These are phyloP conservation scores for Russula ochroleuca DNA, from an alignment of 768 basidiomycete species.

Conservation along the genomic window DNA sequence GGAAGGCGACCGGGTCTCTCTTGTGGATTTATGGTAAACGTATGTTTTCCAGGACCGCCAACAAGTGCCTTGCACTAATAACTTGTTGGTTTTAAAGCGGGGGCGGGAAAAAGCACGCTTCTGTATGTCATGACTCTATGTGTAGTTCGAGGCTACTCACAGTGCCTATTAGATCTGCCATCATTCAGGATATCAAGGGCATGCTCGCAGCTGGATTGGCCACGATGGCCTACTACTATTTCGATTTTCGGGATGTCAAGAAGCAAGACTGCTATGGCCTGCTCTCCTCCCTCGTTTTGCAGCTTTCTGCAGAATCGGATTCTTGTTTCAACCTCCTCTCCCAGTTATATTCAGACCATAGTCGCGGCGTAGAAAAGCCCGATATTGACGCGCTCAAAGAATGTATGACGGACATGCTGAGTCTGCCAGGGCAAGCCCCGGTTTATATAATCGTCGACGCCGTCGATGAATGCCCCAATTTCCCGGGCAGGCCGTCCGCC, in stretches of 20 bases:
- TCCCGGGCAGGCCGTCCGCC: background rate
- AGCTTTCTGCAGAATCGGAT: background rate
- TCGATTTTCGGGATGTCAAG: background rate
- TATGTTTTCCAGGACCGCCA: too few relatives aligned
- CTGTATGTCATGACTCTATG: too few relatives aligned
- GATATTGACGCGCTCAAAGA: background rate
- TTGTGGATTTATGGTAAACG: too few relatives aligned
- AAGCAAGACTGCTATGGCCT: background rate
- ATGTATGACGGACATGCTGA: background rate
- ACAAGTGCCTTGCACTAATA: too few relatives aligned
- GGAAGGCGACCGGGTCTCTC: too few relatives aligned
- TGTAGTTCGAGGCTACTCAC: too few relatives aligned
- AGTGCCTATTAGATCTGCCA: too few relatives aligned
- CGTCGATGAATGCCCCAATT: background rate
- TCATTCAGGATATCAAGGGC: too few relatives aligned
- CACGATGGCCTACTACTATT: background rate
- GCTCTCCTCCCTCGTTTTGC: background rate
- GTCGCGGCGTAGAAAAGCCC: background rate
- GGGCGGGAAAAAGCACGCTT: too few relatives aligned
- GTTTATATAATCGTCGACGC: background rate
- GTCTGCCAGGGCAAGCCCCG: background rate
- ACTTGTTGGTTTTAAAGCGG: too few relatives aligned
- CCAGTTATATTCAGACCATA: background rate
- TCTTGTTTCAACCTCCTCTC: background rate
- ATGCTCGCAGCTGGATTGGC: too few relatives aligned